These are phyloP conservation scores for Dryas integrifolia DNA, from an alignment of 331 rosid genomes.

Conservation along the genomic window DNA sequence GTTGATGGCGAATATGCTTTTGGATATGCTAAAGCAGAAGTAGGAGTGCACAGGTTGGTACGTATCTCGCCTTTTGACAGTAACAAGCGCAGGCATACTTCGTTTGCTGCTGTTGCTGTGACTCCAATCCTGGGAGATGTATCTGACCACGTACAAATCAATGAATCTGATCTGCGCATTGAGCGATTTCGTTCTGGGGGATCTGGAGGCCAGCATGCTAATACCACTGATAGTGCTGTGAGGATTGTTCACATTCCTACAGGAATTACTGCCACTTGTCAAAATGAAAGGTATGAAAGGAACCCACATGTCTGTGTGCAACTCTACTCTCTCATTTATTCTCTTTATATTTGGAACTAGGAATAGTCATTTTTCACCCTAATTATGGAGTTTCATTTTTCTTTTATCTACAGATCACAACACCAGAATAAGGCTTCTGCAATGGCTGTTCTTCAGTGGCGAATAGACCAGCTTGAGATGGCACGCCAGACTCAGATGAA, in stretches of 20 bases:
- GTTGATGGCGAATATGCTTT: conserved; percentile 92
- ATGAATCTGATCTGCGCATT: conserved; percentile 87
- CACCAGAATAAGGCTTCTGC: conserved; percentile 92
- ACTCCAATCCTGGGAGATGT: conserved; percentile 77
- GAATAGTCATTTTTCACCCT: conserved; percentile 12
- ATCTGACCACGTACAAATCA: conserved; percentile 68
- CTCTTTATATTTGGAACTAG: background rate
- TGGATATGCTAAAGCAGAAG: conserved; percentile 97
- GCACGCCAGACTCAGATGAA: conserved; percentile 84
- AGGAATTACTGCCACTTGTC: conserved; percentile 87
- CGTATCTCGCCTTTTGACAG: conserved; percentile 96
- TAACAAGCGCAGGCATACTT: conserved; percentile 84
- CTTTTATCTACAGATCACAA: conserved; percentile 60
- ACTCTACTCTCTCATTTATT: conserved; percentile 3
- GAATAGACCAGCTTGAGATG: conserved; percentile 87
- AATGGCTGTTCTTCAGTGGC: conserved; percentile 86
- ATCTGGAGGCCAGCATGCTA: conserved; percentile 92
- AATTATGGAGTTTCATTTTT: conserved; percentile 6
- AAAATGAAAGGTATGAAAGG: conserved; percentile 71
- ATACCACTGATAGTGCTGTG: conserved; percentile 93
- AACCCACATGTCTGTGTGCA: background rate
- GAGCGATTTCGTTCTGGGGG: conserved; percentile 91
- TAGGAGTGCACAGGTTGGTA: conserved; percentile 93
- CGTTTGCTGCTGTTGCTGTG: conserved; percentile 96
- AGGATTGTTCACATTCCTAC: conserved; percentile 88